Conservation (phyloP, 2,329 filamentous ascomycete species). For the Fusarium tupiense region DNA sequence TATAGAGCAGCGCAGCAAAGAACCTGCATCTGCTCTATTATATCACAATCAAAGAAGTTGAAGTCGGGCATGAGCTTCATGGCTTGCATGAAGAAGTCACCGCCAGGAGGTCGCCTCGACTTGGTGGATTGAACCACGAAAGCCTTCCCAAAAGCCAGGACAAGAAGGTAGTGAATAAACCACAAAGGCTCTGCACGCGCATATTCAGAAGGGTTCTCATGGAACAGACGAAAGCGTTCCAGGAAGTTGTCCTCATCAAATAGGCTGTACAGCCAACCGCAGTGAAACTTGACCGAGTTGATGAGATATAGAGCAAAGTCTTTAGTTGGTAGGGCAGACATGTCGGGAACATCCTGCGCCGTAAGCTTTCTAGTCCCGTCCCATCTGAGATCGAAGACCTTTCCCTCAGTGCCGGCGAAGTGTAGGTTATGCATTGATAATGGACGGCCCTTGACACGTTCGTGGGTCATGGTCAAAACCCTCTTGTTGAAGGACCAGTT, state of each 20-base stretch:
- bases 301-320: slow-evolving; percentile 38
- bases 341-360: not conserved
- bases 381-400: slow-evolving; percentile 28
- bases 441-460: slow-evolving; percentile 23
- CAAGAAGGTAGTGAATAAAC: slow-evolving; percentile 35
- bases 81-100: slow-evolving; percentile 30
- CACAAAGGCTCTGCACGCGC: slow-evolving; percentile 12
- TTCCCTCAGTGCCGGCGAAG: slow-evolving; percentile 24
- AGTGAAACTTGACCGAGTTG: slow-evolving; percentile 36
- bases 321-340: slow-evolving; percentile 10
- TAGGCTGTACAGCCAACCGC: slow-evolving; percentile 23
- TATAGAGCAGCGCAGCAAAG: slow-evolving; percentile 32
- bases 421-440: slow-evolving; percentile 23
- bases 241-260: slow-evolving; percentile 35
- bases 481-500: slow-evolving; percentile 37
- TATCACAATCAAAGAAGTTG: slow-evolving; percentile 23
- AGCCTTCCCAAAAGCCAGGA: slow-evolving; percentile 33
- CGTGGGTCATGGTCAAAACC: slow-evolving; percentile 34
- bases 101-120: slow-evolving; percentile 22
- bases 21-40: slow-evolving; percentile 31
- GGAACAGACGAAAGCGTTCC: slow-evolving; percentile 25
- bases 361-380: slow-evolving; percentile 9
- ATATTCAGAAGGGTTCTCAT: slow-evolving; percentile 5
- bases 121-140: slow-evolving; percentile 35
- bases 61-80: slow-evolving; percentile 37